Evolutionary conservation across 495 filamentous ascomycete genomes (phyloP).

Genomic region (Penicillium robsamsonii): DNA sequence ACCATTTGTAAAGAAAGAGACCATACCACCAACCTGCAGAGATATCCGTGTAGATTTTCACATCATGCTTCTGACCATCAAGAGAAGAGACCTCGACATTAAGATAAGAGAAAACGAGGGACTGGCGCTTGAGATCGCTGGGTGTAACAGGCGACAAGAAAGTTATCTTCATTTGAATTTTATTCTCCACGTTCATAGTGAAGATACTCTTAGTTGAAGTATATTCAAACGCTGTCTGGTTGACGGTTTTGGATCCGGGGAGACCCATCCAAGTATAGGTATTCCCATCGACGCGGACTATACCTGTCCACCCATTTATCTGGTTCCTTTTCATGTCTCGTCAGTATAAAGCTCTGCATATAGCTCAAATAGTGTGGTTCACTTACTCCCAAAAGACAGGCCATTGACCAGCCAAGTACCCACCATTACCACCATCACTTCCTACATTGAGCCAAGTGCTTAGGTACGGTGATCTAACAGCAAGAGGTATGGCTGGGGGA

Average conservation of each 20-base stretch:
- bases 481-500: conserved; percentile 55
- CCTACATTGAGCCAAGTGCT: conserved; percentile 56
- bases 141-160: conserved; percentile 60
- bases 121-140: conserved; percentile 53
- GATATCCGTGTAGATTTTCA: conserved; percentile 60
- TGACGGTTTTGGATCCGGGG: conserved; percentile 38
- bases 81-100: conserved; percentile 51
- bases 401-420: conserved; percentile 58
- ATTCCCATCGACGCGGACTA: conserved; percentile 55
- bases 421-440: conserved; percentile 54
- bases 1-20: neutral
- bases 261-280: conserved; percentile 59
- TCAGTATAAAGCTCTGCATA: conserved; percentile 2
- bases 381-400: conserved; percentile 56
- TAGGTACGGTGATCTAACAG: conserved; percentile 58
- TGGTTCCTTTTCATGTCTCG: conserved; percentile 36
- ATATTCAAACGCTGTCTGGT: conserved; percentile 54
- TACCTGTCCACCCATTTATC: conserved; percentile 53
- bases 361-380: neutral
- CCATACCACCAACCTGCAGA: conserved; percentile 49
- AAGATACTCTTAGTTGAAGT: conserved; percentile 60
- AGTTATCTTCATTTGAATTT: conserved; percentile 53
- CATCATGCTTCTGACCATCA: conserved; percentile 53
- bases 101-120: conserved; percentile 56
- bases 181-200: conserved; percentile 48